A percentile compares a stretch with the other conserved stretches of the same genome.
Conservation (phyloP, 1,284 basidiomycete species). For the Leccinum ponderosum region DNA sequence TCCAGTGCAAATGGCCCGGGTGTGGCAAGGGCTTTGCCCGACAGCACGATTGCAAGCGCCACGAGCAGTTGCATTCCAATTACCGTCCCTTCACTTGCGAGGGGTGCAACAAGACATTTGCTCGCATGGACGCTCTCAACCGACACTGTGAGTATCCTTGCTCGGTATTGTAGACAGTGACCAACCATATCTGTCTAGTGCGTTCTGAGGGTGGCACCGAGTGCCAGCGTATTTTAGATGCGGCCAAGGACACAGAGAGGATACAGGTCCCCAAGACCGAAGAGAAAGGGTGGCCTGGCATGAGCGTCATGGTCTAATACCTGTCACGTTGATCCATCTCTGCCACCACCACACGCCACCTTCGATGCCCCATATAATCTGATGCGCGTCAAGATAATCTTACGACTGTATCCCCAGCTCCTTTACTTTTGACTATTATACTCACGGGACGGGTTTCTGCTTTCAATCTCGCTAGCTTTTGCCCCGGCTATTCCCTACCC, state of each 20-base stretch:
- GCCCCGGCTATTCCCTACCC: constrained; percentile 7
- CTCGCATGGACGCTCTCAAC: constrained; percentile 78
- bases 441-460: constrained; percentile 27
- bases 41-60: constrained; percentile 83
- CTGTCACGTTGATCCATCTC: constrained; percentile 11
- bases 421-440: constrained; percentile 24
- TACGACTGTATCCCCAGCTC: constrained; percentile 18
- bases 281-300: constrained; percentile 27
- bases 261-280: constrained; percentile 25
- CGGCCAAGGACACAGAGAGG: constrained; percentile 28
- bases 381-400: constrained; percentile 21
- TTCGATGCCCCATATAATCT: constrained; percentile 18
- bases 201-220: constrained; percentile 59
- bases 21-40: constrained; percentile 84
- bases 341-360: constrained; percentile 10
- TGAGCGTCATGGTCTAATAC: constrained; percentile 30
- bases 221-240: constrained; percentile 43
- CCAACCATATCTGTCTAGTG: constrained; percentile 35
- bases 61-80: constrained; percentile 78
- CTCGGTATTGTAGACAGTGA: background rate
- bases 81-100: constrained; percentile 68
- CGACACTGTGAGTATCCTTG: constrained; percentile 59
- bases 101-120: constrained; percentile 77
- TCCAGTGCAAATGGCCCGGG: constrained; percentile 83
- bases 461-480: constrained; percentile 7